These are phyloP conservation scores for Colletotrichum theobromicola DNA, from an alignment of 2,329 filamentous ascomycete genomes.

Conservation along the genomic window DNA sequence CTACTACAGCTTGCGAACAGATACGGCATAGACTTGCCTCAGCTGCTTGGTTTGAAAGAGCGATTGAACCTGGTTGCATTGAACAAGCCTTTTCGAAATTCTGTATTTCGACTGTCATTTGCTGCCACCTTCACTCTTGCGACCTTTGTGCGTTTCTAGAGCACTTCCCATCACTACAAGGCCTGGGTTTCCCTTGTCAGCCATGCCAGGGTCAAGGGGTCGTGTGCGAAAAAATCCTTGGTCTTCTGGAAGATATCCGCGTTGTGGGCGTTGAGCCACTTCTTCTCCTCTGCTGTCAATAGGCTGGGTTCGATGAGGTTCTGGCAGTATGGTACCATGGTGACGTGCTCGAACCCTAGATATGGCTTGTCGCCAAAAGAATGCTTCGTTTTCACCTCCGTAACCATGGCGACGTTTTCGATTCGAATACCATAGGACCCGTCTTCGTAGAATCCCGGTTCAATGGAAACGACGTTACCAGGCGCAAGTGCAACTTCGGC, in stretches of 20 bases:
- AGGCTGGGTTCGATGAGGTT: slow-evolving; percentile 81
- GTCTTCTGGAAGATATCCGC: slow-evolving; percentile 83
- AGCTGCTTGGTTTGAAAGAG: slow-evolving; percentile 34
- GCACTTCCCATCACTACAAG: slow-evolving; percentile 35
- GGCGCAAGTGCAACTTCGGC: slow-evolving; percentile 86
- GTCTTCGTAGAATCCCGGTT: slow-evolving; percentile 97
- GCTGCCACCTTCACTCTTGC: slow-evolving; percentile 76
- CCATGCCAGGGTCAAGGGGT: slow-evolving; percentile 77
- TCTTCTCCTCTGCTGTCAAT: slow-evolving; percentile 75
- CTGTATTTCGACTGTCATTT: slow-evolving; percentile 54
- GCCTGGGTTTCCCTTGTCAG: slow-evolving; percentile 84
- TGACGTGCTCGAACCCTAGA: slow-evolving; percentile 95
- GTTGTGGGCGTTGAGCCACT: slow-evolving; percentile 90
- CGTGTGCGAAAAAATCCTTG: slow-evolving; percentile 74
- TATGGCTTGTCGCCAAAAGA: slow-evolving; percentile 94
- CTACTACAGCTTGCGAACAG: slow-evolving; percentile 33
- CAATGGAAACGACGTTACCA: slow-evolving; percentile 96
- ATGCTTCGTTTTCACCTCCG: slow-evolving; percentile 84
- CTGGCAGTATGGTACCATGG: slow-evolving; percentile 92
- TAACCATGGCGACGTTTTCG: slow-evolving; percentile 93
- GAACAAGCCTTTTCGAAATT: slow-evolving; percentile 7
- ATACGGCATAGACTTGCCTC: slow-evolving; percentile 36
- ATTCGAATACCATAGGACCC: slow-evolving; percentile 94
- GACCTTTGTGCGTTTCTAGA: slow-evolving; percentile 50
- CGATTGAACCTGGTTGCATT: slow-evolving; percentile 29